Percentiles rank a stretch among this genome's conserved stretches.
phyloP scores from a whole-genome alignment of 176 grass and related monocot genomes.

The Secale cereale region DNA sequence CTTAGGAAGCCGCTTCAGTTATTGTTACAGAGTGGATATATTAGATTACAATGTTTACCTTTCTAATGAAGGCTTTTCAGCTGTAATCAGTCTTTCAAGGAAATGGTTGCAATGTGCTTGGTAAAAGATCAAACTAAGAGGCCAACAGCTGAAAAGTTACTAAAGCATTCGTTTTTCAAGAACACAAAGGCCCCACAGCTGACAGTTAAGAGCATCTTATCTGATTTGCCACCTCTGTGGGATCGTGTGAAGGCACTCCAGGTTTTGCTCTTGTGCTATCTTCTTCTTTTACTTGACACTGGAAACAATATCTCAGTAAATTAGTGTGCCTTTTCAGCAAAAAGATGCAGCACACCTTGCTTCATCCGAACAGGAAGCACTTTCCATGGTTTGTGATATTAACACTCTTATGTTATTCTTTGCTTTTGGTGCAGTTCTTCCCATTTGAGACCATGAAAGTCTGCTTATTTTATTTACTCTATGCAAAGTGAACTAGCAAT shows the following conservation, averaged over 20 bases:
- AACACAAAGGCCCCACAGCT: slow-evolving; percentile 70
- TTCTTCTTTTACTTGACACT: slow-evolving; percentile 29
- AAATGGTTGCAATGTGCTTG: slow-evolving; percentile 99
- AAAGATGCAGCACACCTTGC: slow-evolving; percentile 82
- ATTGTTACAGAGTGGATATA: slow-evolving; percentile 46
- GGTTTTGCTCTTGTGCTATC: slow-evolving; percentile 37
- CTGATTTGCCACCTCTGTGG: slow-evolving; percentile 80
- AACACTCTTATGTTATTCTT: neutral
- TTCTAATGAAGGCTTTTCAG: slow-evolving; percentile 79
- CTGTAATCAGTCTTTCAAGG: slow-evolving; percentile 95
- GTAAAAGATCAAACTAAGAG: slow-evolving; percentile 98
- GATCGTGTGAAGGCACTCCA: slow-evolving; percentile 92
- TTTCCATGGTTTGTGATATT: slow-evolving; percentile 60
- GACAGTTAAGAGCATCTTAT: slow-evolving; percentile 69
- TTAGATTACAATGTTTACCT: slow-evolving; percentile 20
- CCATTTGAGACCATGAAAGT: neutral
- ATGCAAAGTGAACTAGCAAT: neutral
- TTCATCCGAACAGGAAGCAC: slow-evolving; percentile 69
- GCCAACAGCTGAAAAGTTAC: slow-evolving; percentile 85
- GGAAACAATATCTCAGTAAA: slow-evolving; percentile 8
- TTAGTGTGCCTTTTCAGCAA: slow-evolving; percentile 37
- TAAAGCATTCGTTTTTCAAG: slow-evolving; percentile 97
- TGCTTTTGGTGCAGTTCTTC: neutral
- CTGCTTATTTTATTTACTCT: neutral
- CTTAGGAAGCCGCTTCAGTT: slow-evolving; percentile 48